Percentiles rank a stretch among this genome's conserved stretches.
phyloP scores from a whole-genome alignment of 192 early-diverging fungal genomes.

The Coemansia sp. region DNA sequence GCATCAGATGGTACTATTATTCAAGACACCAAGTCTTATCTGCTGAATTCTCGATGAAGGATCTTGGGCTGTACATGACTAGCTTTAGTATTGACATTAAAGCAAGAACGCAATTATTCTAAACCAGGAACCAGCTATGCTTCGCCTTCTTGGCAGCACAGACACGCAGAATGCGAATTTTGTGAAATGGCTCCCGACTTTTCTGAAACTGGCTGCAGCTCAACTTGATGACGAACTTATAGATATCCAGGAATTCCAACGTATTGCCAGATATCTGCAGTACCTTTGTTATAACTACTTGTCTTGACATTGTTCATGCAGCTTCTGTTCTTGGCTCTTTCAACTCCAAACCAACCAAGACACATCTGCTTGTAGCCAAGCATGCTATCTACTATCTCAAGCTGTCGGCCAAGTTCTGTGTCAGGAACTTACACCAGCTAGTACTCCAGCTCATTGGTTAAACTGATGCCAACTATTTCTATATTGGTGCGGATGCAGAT shows the following conservation, averaged over 20 bases:
- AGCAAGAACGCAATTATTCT: not conserved
- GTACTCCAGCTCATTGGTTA: not conserved
- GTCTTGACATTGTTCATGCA: not conserved
- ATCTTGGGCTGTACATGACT: no score
- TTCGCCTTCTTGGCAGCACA: not conserved
- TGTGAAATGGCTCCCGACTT: not conserved
- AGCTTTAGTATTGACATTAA: not conserved
- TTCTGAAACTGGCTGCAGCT: not conserved
- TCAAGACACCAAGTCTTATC: not conserved
- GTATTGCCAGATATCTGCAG: slow-evolving; percentile 11
- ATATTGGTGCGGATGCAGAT: not conserved
- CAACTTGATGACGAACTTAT: slow-evolving; percentile 1
- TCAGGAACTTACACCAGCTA: not conserved
- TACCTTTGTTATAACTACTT: slow-evolving; percentile 1
- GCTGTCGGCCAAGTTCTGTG: not conserved
- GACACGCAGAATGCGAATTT: slow-evolving; percentile 6
- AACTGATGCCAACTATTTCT: slow-evolving; percentile 5
- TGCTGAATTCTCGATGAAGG: not conserved
- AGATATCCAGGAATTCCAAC: slow-evolving; percentile 2
- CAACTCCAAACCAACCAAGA: not conserved
- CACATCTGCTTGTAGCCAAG: not conserved
- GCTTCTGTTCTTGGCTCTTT: not conserved
- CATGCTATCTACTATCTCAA: not conserved
- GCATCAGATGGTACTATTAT: not conserved
- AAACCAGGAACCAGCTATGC: slow-evolving; percentile 1